Base-by-base conservation (phyloP, 371 early-diverging fungal genomes). In the Syncephalastrum monosporum region DNA sequence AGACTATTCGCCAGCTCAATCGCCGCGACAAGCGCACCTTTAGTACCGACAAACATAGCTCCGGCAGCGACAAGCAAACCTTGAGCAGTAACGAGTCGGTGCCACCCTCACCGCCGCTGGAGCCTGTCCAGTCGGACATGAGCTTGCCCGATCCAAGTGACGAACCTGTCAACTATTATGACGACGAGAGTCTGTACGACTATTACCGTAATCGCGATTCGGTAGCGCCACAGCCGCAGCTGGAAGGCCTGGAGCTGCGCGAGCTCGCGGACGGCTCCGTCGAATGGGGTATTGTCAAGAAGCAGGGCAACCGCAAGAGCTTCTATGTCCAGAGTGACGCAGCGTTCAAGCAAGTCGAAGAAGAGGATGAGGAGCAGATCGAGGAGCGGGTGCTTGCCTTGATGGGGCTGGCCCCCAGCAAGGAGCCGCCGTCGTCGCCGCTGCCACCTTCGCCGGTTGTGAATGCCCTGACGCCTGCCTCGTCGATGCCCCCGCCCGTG, bases 201-300 rank as follows among this genome's bases (percentile, higher is more conserved):
- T 66, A 61, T 44, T 66, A 66, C 42, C 51, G 47, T 8, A 27
- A 46, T 12, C 43, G 58, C 21, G 57, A 55, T n/a, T 43, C 50
- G 12, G 33, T 14, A 23, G 43, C 38, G 38, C 19, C 44, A 27
- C 17, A n/a, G 8, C 55, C 56, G 12, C 56, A 53, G 4, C 17
- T 70, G 25, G 57, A 70, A 46, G 71, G 71, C 8, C 47, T 70
- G 45, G 71, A 70, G 53, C 55, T 70, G 21, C 71, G 71, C 10
- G 71, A 70, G 47, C 59, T 65, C 61, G 59, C 57, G 17, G 71
- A 70, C 47, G 71, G 71, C 16, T 47, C 66, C 3, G 64, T 70
- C 15, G 64, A 63, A 25, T 70, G 66, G 63, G 71, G 71, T 19
- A 63, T 70, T 42, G 71, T 70, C 33, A 66, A 66, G 50, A 65